Evolutionary conservation across 495 filamentous ascomycete genomes (phyloP), one percentile per base, ranked within the genome.

Genomic region (Hamigera avellanea): DNA sequence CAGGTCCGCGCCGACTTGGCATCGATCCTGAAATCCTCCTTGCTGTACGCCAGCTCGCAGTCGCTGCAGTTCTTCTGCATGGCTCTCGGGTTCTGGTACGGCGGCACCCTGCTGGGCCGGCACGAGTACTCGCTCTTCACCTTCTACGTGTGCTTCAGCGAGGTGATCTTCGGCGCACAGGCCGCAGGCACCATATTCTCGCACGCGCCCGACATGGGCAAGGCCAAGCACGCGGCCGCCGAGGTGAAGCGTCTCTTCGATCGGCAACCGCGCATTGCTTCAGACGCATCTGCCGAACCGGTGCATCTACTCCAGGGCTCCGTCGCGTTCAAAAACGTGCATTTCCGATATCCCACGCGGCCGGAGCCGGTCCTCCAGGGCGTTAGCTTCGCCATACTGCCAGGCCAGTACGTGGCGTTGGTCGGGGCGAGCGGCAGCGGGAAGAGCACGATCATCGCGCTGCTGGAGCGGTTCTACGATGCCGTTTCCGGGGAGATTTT

Each of bases 341-440:
- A 21, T 26, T 42, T 42, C 29, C n/a, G 8, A 19, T 42, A 37
- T 27, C 34, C 40, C 19, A 6, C 40, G 7, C 33, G 40, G 5
- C 32, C 40, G 6, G 35, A 30, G 19, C 34, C 18, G 7, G 40
- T 38, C 8, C 35, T 42, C 21, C 25, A 29, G 6, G 26, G 28
- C 26, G 13, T 42, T 14, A 38, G 8, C 23, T 8, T 42, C 2
- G 23, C 23, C 8, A 26, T 33, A 17, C 8, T 30, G n/a, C 29
- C 29, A 8, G 36, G 41, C 12, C 35, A 39, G 26, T 26, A 26
- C 14, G 25, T 44, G 16, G 41, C 35, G 12, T 13, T 44, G 35
- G 68, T 73, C 3, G 73, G 73, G 14, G 54, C 62, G 6, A 66
- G 63, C 8, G 73, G 73, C 2, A 70, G 66, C 21, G 73, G 74